These are phyloP conservation scores for Mycena venus DNA, from an alignment of 768 basidiomycete species.

Conservation along the genomic window DNA sequence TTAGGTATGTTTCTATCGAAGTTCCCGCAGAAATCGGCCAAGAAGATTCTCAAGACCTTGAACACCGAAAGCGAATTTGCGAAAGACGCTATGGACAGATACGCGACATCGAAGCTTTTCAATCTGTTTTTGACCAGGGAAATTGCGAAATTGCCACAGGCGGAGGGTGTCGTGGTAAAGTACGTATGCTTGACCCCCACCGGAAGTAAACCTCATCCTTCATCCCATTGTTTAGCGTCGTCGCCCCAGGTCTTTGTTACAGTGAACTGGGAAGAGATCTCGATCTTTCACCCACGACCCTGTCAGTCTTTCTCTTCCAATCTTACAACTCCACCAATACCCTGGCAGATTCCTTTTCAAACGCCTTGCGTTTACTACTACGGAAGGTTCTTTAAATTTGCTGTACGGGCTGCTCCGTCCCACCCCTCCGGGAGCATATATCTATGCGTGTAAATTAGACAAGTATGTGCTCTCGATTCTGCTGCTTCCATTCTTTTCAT, in stretches of 20 bases:
- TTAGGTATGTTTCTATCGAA: slow-evolving; percentile 4
- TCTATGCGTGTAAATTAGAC: background rate
- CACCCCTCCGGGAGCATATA: slow-evolving; percentile 15
- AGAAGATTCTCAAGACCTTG: slow-evolving; percentile 17
- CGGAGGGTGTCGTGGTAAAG: slow-evolving; percentile 29
- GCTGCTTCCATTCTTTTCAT: background rate
- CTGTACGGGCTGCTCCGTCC: background rate
- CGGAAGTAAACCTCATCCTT: no score
- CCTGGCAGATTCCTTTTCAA: background rate
- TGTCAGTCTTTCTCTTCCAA: background rate
- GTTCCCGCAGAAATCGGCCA: background rate
- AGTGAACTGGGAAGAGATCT: slow-evolving; percentile 8
- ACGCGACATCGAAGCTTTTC: slow-evolving; percentile 24
- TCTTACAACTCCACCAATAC: background rate
- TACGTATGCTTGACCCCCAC: background rate
- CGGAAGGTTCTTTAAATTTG: slow-evolving; percentile 18
- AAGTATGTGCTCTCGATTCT: background rate
- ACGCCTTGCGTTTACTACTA: background rate
- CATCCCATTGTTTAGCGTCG: slow-evolving; percentile 3
- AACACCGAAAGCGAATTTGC: slow-evolving; percentile 1
- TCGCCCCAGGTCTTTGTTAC: slow-evolving; percentile 10
- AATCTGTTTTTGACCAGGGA: background rate
- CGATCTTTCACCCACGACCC: background rate
- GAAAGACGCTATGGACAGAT: background rate
- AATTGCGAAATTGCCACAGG: slow-evolving; percentile 7